Percentiles rank a stretch among this genome's conserved stretches.
phyloP scores from a whole-genome alignment of 169 alveolate species.

The Eimeria falciformis region DNA sequence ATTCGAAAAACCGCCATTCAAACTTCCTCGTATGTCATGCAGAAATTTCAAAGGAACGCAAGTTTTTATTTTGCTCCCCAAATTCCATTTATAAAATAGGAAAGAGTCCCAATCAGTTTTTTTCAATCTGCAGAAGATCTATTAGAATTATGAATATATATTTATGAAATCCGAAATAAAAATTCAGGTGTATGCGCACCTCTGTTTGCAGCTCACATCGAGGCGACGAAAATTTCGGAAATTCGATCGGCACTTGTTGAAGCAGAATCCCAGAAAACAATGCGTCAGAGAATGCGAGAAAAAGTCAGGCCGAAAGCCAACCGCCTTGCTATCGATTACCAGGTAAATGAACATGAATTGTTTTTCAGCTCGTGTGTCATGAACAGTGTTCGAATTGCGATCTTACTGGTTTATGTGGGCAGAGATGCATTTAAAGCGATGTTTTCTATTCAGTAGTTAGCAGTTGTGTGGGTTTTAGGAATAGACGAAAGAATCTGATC shows the following conservation, averaged over 20 bases:
- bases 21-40: conserved; percentile 92
- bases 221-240: conserved; percentile 92
- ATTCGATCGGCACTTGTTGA: conserved; percentile 93
- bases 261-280: conserved; percentile 95
- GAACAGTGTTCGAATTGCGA: too few species aligned
- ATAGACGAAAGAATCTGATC: neutral
- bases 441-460: too few species aligned
- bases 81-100: too few species aligned
- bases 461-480: neutral
- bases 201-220: conserved; percentile 84
- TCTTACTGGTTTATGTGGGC: too few species aligned
- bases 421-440: neutral
- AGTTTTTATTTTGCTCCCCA: neutral
- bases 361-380: too few species aligned
- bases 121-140: neutral
- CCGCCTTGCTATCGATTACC: conserved; percentile 81
- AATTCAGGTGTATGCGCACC: neutral
- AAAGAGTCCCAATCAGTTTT: too few species aligned
- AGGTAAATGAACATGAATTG: conserved; percentile 1
- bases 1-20: conserved; percentile 95
- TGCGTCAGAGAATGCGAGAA: conserved; percentile 97
- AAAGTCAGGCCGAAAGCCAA: conserved; percentile 98
- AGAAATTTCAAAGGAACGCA: neutral
- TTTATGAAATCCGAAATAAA: neutral
- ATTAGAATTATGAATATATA: too few species aligned